Evolutionary conservation across 2,329 filamentous ascomycete genomes (phyloP).

Genomic region (Pseudogymnoascus sp.): DNA sequence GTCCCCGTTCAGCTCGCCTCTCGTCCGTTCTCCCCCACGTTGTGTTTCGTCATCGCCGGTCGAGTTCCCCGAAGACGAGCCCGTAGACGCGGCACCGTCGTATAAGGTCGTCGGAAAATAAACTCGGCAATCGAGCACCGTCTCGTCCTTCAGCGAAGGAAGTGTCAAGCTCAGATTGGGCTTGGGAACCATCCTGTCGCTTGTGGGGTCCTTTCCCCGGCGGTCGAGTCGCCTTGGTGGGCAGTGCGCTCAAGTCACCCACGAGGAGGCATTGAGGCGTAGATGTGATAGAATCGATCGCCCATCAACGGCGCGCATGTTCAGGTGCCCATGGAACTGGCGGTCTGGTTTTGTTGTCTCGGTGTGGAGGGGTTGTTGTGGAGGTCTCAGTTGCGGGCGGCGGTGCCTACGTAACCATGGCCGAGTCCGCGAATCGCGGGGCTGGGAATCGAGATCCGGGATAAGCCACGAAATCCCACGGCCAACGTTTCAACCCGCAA

Average conservation of each 20-base stretch:
- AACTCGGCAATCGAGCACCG: constrained; percentile 70
- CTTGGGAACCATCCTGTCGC: constrained; percentile 44
- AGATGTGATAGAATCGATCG: neutral
- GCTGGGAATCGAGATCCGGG: neutral
- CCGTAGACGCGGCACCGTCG: neutral
- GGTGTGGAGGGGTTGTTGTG: neutral
- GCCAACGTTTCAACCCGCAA: neutral
- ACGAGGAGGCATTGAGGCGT: neutral
- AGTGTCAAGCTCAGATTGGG: constrained; percentile 64
- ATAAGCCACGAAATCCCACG: neutral
- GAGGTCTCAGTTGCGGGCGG: neutral
- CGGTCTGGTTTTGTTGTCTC: neutral
- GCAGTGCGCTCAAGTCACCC: neutral
- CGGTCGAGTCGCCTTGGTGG: neutral
- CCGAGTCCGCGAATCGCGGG: neutral
- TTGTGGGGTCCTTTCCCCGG: neutral
- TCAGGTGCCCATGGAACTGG: neutral
- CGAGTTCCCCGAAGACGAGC: neutral
- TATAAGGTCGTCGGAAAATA: constrained; percentile 53
- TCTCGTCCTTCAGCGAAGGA: constrained; percentile 76
- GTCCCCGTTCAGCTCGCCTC: neutral
- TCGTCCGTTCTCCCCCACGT: neutral
- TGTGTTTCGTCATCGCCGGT: neutral
- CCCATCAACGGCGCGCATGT: neutral
- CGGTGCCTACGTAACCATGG: neutral